These are phyloP conservation scores for Trichoderma asperellum DNA, from an alignment of 2,329 filamentous ascomycete genomes.

Conservation along the genomic window DNA sequence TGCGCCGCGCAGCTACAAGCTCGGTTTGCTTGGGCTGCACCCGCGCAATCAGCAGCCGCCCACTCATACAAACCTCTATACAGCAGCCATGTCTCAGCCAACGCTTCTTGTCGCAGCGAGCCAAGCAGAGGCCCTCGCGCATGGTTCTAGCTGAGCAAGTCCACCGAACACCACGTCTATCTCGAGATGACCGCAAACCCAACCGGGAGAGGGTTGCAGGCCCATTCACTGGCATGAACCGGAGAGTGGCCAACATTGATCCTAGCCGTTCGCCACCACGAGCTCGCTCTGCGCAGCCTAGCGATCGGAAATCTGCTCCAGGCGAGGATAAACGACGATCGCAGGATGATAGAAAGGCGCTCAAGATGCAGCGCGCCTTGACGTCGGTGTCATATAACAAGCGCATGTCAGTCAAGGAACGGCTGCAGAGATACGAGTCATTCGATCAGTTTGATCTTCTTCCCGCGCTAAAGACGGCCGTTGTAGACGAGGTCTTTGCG, in stretches of 20 bases:
- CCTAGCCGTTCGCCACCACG: slow-evolving; percentile 33
- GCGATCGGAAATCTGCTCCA: slow-evolving; percentile 35
- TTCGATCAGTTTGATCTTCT: slow-evolving; percentile 83
- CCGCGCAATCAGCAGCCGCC: slow-evolving; percentile 27
- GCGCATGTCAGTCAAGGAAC: slow-evolving; percentile 55
- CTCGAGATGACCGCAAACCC: slow-evolving; percentile 42
- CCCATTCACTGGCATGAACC: slow-evolving; percentile 61
- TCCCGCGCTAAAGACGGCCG: slow-evolving; percentile 69
- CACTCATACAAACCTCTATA: slow-evolving; percentile 29
- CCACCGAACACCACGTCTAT: slow-evolving; percentile 43
- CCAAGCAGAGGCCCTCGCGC: slow-evolving; percentile 52
- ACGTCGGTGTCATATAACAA: slow-evolving; percentile 76
- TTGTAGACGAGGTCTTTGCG: slow-evolving; percentile 73
- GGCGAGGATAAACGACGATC: slow-evolving; percentile 44
- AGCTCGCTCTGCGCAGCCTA: slow-evolving; percentile 28
- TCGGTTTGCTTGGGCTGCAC: slow-evolving; percentile 33
- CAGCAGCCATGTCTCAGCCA: slow-evolving; percentile 44
- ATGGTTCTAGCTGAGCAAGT: slow-evolving; percentile 63
- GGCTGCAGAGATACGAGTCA: slow-evolving; percentile 69
- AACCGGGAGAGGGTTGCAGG: slow-evolving; percentile 49
- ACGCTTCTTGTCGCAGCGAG: slow-evolving; percentile 42
- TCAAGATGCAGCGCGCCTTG: slow-evolving; percentile 91
- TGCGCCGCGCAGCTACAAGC: slow-evolving; percentile 30
- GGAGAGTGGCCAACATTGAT: slow-evolving; percentile 51
- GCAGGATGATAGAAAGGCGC: slow-evolving; percentile 64